Base-by-base conservation (phyloP, 2,329 filamentous ascomycete species). In the Neonectria neomacrospora region DNA sequence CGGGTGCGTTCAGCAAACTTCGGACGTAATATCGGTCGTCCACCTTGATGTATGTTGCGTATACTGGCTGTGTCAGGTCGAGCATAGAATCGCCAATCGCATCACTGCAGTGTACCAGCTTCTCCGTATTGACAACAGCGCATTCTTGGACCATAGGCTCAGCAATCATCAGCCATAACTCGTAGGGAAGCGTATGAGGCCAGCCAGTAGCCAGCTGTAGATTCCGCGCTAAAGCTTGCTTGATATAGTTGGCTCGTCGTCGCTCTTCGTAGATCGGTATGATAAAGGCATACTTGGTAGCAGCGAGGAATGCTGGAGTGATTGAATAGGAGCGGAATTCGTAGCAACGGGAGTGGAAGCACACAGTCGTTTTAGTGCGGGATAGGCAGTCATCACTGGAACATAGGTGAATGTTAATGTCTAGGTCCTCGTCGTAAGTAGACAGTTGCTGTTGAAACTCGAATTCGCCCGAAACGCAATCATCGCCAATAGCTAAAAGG, bases 81-180 rank as follows among this genome's bases (percentile, higher is more conserved):
- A 61, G 48, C 5, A 54, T 23, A 18, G 28, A 44, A 32, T 54
- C 44, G 22, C 45, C 20, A 55, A 30, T 44, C 7, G 9, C 22
- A 44, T 58, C 44, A 39, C 44, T 37, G 7, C 54, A 4, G 30
- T 65, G 54, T 34, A 65, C 51, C 23, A 48, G 45, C 55, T 62
- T 55, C 37, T 65, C 26, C 8, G 45, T 26, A 5, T 26, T 65
- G n/a, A 63, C 26, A 28, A 42, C 44, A 23, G 59, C 63, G 20
- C 63, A 56, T 1, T 42, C 47, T 60, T 48, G 12, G 7, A 57
- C 14, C 3, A 65, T 41, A 48, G 8, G 23, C 39, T 20, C 42
- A 41, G 63, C 63, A 48, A 65, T 20, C 63, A 60, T 57, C 3
- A 51, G 37, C 55, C 59, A 60, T 16, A 65, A 41, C 55, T 65